Evolutionary conservation across 768 basidiomycete genomes (phyloP), one percentile per base, ranked within the genome.

Genomic region (Lactarius hatsudake): DNA sequence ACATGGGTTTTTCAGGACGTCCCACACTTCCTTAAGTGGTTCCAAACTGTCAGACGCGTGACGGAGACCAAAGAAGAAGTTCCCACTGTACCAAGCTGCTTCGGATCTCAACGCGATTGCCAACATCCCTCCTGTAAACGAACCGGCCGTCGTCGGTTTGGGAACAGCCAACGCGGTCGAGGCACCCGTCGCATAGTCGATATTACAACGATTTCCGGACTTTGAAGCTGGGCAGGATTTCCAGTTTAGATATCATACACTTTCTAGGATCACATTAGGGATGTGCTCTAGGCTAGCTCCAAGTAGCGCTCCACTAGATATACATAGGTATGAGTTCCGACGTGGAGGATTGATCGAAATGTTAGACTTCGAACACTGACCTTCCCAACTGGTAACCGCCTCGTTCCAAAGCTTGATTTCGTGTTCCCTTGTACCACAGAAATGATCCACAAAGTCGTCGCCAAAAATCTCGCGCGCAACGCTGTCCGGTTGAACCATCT

Each of bases 311-410:
- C 91, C 71, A 93, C 91, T 93, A 64, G 9, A 69, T n/a, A 26
- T 8, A 48, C 51, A 18, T 13, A 17, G 13, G 23, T 28, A 36
- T 67, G 40, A 69, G 58, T 65, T n/a, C 60, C 40, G 26, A 61
- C 20, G 42, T 3, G 40, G 28, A 15, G 32, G 28, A 53, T 15
- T 42, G 34, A 38, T 15, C 5, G 9, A 10, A 42, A 6, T 28
- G 7, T 28, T 17, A 43, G 23, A 32, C 42, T 53, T 43, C 26
- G n/a, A 45, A 55, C 23, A 71, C 86, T 72, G 72, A 93, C 94
- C 86, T 85, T 96, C 96, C 95, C 93, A 98, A 75, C 85, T 89
- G 13, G 96, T 97, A 45, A 96, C 94, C 2, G 94, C 93, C 72
- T 88, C 85, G 71, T 94, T 90, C 89, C 92, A 96, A 30, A 91